Percentiles rank a stretch among this genome's conserved stretches.
phyloP scores from a whole-genome alignment of 2,329 filamentous ascomycete genomes.

The Colletotrichum cordylinicola region DNA sequence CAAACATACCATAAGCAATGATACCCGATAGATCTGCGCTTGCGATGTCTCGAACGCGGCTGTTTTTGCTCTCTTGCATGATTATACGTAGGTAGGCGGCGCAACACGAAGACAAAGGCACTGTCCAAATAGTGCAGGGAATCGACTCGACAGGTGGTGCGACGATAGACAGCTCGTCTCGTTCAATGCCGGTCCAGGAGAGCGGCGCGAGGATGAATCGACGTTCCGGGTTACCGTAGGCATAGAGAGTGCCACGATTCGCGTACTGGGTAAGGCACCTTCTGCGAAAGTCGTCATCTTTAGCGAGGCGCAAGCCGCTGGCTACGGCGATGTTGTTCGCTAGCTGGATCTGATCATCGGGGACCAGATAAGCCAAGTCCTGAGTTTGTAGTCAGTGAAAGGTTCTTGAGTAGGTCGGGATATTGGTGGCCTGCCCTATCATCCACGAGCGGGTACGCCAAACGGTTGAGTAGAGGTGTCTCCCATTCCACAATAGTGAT shows the following conservation, averaged over 20 bases:
- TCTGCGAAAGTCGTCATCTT: neutral
- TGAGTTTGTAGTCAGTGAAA: neutral
- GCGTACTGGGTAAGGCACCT: neutral
- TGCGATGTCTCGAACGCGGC: neutral
- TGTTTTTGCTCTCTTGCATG: neutral
- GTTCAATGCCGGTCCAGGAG: neutral
- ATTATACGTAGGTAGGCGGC: neutral
- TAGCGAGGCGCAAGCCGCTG: neutral
- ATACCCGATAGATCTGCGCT: neutral
- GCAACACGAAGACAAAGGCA: neutral
- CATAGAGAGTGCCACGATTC: neutral
- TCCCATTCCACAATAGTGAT: too few relatives aligned
- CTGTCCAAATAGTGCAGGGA: neutral
- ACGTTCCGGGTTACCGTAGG: neutral
- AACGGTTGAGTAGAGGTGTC: too few relatives aligned
- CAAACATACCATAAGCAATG: neutral
- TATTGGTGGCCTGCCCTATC: too few relatives aligned
- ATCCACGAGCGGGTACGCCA: too few relatives aligned
- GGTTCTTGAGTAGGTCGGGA: too few relatives aligned
- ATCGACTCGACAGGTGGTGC: neutral
- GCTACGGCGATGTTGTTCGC: neutral
- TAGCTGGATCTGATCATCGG: neutral
- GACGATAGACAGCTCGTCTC: neutral
- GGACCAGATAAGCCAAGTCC: neutral
- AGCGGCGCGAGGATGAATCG: neutral